Evolutionary conservation across 2,329 filamentous ascomycete genomes (phyloP), one percentile per base, ranked within the genome.

Genomic region (Aspergillus fumigatus): DNA sequence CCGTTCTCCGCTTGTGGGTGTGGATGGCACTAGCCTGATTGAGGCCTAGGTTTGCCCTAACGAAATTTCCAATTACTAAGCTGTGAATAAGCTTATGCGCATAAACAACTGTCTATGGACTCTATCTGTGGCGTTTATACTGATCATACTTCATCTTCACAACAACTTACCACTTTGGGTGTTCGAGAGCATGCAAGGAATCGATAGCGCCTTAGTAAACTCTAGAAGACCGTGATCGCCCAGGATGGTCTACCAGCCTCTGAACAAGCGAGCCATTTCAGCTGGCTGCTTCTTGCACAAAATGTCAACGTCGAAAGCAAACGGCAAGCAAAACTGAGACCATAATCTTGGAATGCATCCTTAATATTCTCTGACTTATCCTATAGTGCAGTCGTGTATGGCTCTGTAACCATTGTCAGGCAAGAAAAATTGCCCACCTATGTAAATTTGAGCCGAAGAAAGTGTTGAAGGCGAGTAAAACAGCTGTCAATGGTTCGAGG

Each of bases 301-400:
- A 81, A 62, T 81, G 79, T 60, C 78, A 79, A 58, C 73, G 79
- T 8, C 74, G 79, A 45, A 82, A 82, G 65, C 79, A 81, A 60
- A 81, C 79, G 73, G 77, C 73, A 67, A 62, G 67, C 50, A 48
- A 52, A 25, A 25, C 38, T 21, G 32, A 48, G 11, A 40, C 54
- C 50, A 40, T 45, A 14, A 19, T 38, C 7, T 25, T 27, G n/a
- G 17, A 40, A 25, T 21, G 11, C 51, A 51, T 21, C 8, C n/a
- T n/a, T 45, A 27, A 51, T n/a, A 40, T 7, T 4, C 9, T 51
- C 61, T 65, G 23, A 64, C 51, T 4, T 50, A 23, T 29, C 54
- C 45, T 54, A 58, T 38, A 80, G 78, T 82, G 79, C 62, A 79
- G 75, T 57, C 75, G 77, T 35, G 71, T 79, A 63, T 82, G 79